These are phyloP conservation scores for Vitis amurensis DNA, from an alignment of 164 flowering plant species.

Conservation along the genomic window DNA sequence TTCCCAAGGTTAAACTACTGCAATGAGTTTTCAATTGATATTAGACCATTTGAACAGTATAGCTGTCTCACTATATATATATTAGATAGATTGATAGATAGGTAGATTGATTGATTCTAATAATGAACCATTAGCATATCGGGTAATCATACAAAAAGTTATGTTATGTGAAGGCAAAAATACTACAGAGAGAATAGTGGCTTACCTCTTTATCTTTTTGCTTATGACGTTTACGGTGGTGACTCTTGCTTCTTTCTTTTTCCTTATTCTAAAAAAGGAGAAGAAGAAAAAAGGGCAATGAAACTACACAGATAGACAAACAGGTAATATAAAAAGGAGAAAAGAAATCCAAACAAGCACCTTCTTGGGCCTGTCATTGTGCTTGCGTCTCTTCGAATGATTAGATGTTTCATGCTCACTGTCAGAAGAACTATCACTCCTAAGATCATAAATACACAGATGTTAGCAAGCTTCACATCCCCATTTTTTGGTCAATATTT, in stretches of 20 bases:
- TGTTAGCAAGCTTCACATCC: no score
- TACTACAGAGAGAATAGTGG: constrained; percentile 19
- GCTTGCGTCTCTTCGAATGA: constrained; percentile 49
- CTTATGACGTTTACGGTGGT: constrained; percentile 62
- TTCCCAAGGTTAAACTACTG: no score
- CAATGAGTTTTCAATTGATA: no score
- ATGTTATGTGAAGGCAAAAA: neutral
- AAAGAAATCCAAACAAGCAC: constrained; percentile 22
- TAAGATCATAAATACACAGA: neutral
- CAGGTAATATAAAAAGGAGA: neutral
- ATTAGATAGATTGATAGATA: no score
- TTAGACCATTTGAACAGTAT: no score
- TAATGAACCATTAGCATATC: no score
- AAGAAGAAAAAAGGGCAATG: constrained; percentile 8
- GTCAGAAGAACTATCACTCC: constrained; percentile 55
- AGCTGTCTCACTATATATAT: no score
- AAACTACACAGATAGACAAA: neutral
- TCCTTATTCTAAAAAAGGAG: constrained; percentile 46
- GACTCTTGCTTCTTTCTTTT: constrained; percentile 67
- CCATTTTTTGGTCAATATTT: no score
- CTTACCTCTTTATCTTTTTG: constrained; percentile 80
- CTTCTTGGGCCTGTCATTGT: constrained; percentile 58
- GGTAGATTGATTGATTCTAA: no score
- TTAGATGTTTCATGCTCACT: constrained; percentile 60
- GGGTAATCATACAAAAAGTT: no score